phyloP scores from a whole-genome alignment of 805 yeast species.

The Myxozyma lipomycoides region DNA sequence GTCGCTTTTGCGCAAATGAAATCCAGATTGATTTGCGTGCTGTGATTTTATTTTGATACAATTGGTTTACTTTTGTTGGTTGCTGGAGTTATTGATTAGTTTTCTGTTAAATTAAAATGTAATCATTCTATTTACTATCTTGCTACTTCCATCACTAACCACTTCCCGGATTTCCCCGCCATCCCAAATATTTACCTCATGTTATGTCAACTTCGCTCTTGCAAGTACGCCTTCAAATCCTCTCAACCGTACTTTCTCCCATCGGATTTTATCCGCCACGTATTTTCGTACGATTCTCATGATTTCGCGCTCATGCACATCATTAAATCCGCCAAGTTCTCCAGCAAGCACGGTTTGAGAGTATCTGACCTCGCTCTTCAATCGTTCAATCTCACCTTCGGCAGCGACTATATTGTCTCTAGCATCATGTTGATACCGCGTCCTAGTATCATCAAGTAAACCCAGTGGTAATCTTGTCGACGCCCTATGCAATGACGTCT shows the following conservation, averaged over 20 bases:
- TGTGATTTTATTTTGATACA: neutral
- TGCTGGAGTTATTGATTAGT: neutral
- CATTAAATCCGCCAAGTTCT: slow-evolving; percentile 40
- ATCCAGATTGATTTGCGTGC: too few species aligned
- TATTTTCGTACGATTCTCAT: slow-evolving; percentile 28
- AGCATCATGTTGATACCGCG: slow-evolving; percentile 33
- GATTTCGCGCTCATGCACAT: slow-evolving; percentile 37
- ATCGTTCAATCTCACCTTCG: slow-evolving; percentile 32
- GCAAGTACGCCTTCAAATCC: slow-evolving; percentile 24
- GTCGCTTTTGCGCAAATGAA: neutral
- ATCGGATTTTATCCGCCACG: slow-evolving; percentile 22
- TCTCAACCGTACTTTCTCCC: slow-evolving; percentile 25
- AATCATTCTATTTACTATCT: too few species aligned
- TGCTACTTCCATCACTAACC: too few species aligned
- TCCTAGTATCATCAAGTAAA: slow-evolving; percentile 37
- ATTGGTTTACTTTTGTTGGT: neutral
- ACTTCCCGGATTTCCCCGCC: too few species aligned
- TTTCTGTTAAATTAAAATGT: neutral
- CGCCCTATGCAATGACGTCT: slow-evolving; percentile 28
- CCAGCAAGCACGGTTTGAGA: slow-evolving; percentile 39
- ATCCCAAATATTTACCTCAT: too few species aligned
- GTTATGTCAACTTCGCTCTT: too few species aligned
- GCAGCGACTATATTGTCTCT: slow-evolving; percentile 34
- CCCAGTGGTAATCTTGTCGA: slow-evolving; percentile 33
- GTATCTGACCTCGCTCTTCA: slow-evolving; percentile 36